Base-by-base conservation (phyloP, 768 basidiomycete genomes). In the Podaxis pistillaris region DNA sequence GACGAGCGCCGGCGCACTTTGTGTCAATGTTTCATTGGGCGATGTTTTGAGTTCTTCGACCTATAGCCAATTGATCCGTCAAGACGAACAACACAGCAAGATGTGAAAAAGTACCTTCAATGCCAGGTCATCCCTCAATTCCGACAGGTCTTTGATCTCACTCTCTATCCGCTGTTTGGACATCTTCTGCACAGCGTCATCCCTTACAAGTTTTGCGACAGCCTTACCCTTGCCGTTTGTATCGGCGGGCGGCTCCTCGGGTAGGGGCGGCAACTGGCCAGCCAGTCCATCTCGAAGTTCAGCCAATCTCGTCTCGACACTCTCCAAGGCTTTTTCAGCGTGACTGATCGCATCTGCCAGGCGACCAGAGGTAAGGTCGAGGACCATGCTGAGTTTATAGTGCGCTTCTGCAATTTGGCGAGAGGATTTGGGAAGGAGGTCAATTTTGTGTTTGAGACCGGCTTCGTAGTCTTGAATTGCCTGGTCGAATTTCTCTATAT, bases 351-450 rank as follows among this genome's bases (percentile, higher is more conserved):
- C 89, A 61, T 93, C 91, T 13, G 87, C 80, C 4, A 96, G 85
- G 11, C 90, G 84, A 2, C 93, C 92, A 0, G 94, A 85, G 0
- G 93, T 94, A 64, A 96, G 84, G 72, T 98, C 96, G 44, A 95
- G 87, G 12, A 92, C 94, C 72, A 96, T 93, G 70, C 92, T 94
- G 65, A 98, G 83, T 71, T 96, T 95, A 72, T 94, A 97, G 73
- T 97, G 94, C 5, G 89, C 93, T 71, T 95, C 94, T 0, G 96
- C 94, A 66, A 97, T 89, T 68, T 96, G 92, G 49, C 96, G 89
- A 3, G 94, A 95, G n/a, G 91, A 91, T n/a, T 79, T 72, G 0
- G 96, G 91, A 4, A 97, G 84, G 37, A 96, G 78, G 8, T 83
- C 78, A 8, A 76, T 73, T 72, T 96, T 94, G 69, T 95, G 83